Conservation (phyloP, 805 yeast species). For the Maudiozyma turicensis region DNA sequence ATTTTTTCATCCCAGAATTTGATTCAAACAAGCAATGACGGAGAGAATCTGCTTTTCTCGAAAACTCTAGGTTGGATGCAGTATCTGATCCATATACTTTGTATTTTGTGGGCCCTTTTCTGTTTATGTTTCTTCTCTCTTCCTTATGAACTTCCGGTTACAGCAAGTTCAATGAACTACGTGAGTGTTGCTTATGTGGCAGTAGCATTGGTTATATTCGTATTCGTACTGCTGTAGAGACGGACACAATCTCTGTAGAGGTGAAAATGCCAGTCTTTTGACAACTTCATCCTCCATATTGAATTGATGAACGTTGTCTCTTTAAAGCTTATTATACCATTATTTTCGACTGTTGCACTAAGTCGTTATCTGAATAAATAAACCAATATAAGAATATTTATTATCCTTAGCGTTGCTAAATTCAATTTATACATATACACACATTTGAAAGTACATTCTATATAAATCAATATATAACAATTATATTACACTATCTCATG, state of each 20-base stretch:
- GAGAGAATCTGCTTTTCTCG: neutral
- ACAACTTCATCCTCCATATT: too few relatives aligned
- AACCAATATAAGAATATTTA: too few relatives aligned
- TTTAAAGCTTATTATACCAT: too few relatives aligned
- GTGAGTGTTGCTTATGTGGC: conserved; percentile 38
- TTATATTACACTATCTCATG: too few relatives aligned
- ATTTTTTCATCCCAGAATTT: neutral
- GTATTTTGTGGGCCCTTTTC: conserved; percentile 40
- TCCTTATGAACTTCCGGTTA: conserved; percentile 46
- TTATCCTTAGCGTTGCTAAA: too few relatives aligned
- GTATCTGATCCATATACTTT: conserved; percentile 29
- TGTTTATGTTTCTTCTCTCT: conserved; percentile 41
- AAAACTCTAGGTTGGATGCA: neutral
- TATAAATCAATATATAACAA: too few relatives aligned
- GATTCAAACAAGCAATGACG: neutral
- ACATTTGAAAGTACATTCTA: too few relatives aligned
- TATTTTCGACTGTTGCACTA: too few relatives aligned
- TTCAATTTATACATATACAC: too few relatives aligned
- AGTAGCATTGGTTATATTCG: neutral
- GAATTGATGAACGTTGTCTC: too few relatives aligned
- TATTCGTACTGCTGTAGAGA: neutral
- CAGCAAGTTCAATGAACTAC: conserved; percentile 45
- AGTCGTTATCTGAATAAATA: too few relatives aligned
- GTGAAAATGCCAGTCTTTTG: too few relatives aligned
- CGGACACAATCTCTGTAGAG: neutral